These are phyloP conservation scores for Colletotrichum sp. DNA, from an alignment of 2,329 filamentous ascomycete genomes.

Conservation along the genomic window DNA sequence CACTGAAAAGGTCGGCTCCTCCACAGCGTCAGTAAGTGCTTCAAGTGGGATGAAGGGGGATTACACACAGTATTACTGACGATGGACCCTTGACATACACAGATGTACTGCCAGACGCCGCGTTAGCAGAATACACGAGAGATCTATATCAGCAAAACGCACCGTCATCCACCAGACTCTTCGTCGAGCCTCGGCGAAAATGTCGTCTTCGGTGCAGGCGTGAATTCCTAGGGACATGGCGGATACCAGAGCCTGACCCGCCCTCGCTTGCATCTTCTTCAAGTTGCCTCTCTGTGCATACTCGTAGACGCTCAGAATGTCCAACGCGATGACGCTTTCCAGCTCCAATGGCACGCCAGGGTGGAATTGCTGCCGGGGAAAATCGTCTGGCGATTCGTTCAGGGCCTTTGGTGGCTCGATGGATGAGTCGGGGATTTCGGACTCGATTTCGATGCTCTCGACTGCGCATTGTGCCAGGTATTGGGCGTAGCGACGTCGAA, in stretches of 20 bases:
- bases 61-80: conserved; percentile 52
- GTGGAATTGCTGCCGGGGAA: conserved; percentile 46
- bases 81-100: conserved; percentile 43
- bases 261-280: conserved; percentile 54
- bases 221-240: conserved; percentile 52
- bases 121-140: not conserved
- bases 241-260: conserved; percentile 50
- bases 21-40: conserved; percentile 3
- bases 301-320: conserved; percentile 56
- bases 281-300: conserved; percentile 59
- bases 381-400: conserved; percentile 35
- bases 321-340: conserved; percentile 52
- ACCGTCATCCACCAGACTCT: conserved; percentile 60
- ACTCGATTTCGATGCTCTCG: conserved; percentile 53
- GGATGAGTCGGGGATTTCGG: conserved; percentile 50
- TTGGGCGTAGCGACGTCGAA: conserved; percentile 53
- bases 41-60: not conserved
- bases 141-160: conserved; percentile 10
- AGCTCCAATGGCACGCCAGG: conserved; percentile 47
- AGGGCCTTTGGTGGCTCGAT: conserved; percentile 50
- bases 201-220: conserved; percentile 39
- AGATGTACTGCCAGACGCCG: conserved; percentile 43
- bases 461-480: conserved; percentile 52
- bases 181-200: conserved; percentile 49
- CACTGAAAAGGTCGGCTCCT: conserved; percentile 48